Percentiles rank a stretch among this genome's conserved stretches.
Evolutionary conservation across 208 protist genomes (phyloP).

Genomic region (Leishmania guyanensis): DNA sequence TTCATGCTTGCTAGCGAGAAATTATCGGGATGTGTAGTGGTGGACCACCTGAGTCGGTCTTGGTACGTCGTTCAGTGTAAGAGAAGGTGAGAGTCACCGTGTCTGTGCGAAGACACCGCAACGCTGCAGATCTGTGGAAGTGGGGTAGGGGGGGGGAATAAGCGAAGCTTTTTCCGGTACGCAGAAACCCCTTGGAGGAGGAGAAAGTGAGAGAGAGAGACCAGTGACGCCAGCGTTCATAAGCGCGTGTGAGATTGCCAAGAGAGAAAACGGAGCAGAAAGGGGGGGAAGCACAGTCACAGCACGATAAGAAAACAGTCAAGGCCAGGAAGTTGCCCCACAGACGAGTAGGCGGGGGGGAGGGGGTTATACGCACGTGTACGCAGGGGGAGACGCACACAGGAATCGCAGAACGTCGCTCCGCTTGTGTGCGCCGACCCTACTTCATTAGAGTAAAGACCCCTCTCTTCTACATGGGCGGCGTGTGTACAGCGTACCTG

Average conservation of each 20-base stretch:
- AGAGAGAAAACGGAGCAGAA: not conserved
- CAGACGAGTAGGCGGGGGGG: too few species aligned
- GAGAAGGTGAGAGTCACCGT: too few species aligned
- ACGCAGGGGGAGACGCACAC: not conserved
- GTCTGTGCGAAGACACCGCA: not conserved
- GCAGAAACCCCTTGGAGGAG: not conserved
- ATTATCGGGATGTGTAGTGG: not conserved
- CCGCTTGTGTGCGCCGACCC: not conserved
- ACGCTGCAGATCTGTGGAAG: not conserved
- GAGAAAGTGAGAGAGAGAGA: not conserved
- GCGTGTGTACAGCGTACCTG: not conserved
- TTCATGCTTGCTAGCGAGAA: slow-evolving; percentile 8
- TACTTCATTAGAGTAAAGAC: not conserved
- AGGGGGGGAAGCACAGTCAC: not conserved
- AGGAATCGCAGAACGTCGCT: not conserved
- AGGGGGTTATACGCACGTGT: too few species aligned
- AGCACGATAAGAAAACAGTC: not conserved
- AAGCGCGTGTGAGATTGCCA: not conserved
- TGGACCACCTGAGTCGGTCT: not conserved
- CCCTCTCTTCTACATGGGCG: not conserved
- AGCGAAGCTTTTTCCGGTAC: not conserved
- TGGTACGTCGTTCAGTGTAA: not conserved
- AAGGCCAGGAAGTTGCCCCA: not conserved
- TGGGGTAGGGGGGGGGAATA: not conserved
- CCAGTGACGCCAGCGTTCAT: not conserved